Evolutionary conservation across 176 grass and related monocot genomes (phyloP).

Genomic region (Bothriochloa decipiens): DNA sequence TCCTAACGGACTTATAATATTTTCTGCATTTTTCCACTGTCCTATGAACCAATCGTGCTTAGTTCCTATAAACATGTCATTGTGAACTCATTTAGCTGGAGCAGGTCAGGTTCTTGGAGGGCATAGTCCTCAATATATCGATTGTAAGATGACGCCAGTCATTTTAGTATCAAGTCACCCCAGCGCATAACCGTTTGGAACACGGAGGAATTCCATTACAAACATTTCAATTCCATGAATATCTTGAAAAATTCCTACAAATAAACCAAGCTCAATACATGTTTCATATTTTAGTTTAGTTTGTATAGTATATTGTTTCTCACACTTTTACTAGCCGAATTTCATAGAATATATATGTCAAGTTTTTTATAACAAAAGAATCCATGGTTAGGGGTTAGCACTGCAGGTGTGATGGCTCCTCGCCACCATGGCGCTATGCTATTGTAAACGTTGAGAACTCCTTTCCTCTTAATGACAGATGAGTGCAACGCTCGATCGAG

Average conservation of each 20-base stretch:
- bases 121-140: neutral
- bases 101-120: neutral
- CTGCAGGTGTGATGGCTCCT: too few relatives aligned
- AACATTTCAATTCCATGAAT: too few relatives aligned
- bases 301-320: neutral
- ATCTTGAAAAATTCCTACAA: neutral
- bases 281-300: neutral
- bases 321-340: neutral
- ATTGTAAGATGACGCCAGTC: neutral
- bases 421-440: too few relatives aligned
- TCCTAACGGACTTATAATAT: neutral
- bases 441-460: too few relatives aligned
- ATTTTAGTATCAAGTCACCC: neutral
- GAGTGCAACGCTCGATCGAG: too few relatives aligned
- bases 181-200: neutral
- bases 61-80: neutral
- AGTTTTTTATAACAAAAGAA: too few relatives aligned
- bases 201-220: neutral
- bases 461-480: too few relatives aligned
- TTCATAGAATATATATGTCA: neutral
- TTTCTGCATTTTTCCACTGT: neutral
- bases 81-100: neutral
- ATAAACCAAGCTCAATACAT: neutral
- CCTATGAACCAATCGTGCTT: neutral
- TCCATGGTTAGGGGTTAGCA: too few relatives aligned